Conservation (phyloP, 1,284 basidiomycete genomes). For the Trichosporon sp. region DNA sequence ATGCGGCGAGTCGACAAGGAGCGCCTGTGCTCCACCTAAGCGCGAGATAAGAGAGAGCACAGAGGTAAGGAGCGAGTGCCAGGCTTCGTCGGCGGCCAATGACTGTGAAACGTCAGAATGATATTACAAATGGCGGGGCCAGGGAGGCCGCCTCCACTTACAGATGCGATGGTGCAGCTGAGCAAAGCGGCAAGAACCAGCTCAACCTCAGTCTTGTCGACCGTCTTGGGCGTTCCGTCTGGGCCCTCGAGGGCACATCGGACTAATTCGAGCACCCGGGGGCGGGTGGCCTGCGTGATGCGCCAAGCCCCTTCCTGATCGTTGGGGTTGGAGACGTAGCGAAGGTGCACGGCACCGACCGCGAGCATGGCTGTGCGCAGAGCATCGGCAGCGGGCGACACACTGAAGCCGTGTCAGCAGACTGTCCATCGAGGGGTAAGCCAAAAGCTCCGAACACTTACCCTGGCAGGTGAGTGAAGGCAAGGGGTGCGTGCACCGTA, state of each 20-base stretch:
- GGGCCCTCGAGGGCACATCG: conserved; percentile 38
- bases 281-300: conserved; percentile 41
- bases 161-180: conserved; percentile 51
- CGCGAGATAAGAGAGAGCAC: conserved; percentile 47
- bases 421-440: background rate
- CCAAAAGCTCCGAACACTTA: conserved; percentile 29
- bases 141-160: conserved; percentile 31
- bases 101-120: conserved; percentile 36
- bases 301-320: conserved; percentile 45
- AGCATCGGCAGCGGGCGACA: conserved; percentile 47
- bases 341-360: conserved; percentile 50
- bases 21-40: conserved; percentile 48
- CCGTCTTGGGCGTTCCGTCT: conserved; percentile 37
- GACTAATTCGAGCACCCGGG: conserved; percentile 41
- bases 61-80: conserved; percentile 51
- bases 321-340: conserved; percentile 42
- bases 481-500: conserved; percentile 47
- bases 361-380: conserved; percentile 49
- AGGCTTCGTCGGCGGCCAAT: conserved; percentile 51
- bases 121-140: background rate
- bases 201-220: conserved; percentile 47
- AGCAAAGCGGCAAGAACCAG: conserved; percentile 49
- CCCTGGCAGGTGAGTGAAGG: conserved; percentile 49
- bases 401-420: conserved; percentile 28
- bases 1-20: conserved; percentile 44